A percentile compares a stretch with the other conserved stretches of the same genome.
phyloP scores from a whole-genome alignment of 73 alveolate species.

The Blepharisma japonicum region DNA sequence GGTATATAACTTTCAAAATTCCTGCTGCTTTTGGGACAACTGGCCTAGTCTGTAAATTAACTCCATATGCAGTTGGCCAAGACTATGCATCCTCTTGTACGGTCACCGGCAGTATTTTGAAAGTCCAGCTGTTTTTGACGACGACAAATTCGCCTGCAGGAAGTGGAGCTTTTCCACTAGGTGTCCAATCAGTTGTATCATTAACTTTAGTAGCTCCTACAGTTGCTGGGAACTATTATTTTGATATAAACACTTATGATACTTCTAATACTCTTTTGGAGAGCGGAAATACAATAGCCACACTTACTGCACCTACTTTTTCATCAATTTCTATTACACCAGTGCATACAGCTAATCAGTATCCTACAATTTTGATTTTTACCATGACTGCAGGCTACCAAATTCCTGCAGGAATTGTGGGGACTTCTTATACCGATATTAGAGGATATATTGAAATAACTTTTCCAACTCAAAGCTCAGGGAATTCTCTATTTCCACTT shows the following conservation, averaged over 20 bases:
- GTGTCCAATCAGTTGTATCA: not conserved
- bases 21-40: slow-evolving; percentile 20
- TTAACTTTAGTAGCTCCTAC: not conserved
- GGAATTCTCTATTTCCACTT: not conserved
- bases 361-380: slow-evolving; percentile 21
- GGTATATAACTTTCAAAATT: not conserved
- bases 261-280: slow-evolving; percentile 6
- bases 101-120: not conserved
- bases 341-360: not conserved
- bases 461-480: slow-evolving; percentile 19
- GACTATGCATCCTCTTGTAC: slow-evolving; percentile 4
- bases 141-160: slow-evolving; percentile 10
- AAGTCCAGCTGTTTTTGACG: not conserved
- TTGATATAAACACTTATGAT: slow-evolving; percentile 26
- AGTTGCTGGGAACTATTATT: not conserved
- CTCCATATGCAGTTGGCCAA: slow-evolving; percentile 22
- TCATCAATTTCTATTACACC: not conserved
- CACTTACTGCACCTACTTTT: slow-evolving; percentile 6
- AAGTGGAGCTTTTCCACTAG: not conserved
- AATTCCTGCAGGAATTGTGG: slow-evolving; percentile 24
- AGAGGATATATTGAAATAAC: slow-evolving; percentile 25
- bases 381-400: not conserved
- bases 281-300: not conserved
- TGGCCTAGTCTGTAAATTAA: slow-evolving; percentile 8
- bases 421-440: not conserved